Evolutionary conservation across 108 stramenopile genomes (phyloP).

Genomic region (Skeletonema tropicum): DNA sequence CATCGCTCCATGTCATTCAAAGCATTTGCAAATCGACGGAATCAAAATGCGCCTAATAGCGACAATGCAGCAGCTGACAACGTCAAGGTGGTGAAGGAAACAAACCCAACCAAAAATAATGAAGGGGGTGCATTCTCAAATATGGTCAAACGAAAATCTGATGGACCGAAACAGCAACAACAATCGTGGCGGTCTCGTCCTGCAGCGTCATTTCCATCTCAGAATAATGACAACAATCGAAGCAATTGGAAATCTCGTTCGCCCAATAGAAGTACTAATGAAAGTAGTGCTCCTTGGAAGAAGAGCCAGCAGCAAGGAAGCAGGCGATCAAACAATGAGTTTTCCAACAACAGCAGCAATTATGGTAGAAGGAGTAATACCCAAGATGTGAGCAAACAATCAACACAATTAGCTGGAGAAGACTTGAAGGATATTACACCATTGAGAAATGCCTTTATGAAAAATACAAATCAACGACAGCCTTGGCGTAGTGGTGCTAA

Average conservation of each 20-base stretch:
- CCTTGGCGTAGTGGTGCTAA: neutral
- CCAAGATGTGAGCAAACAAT: slow-evolving; percentile 15
- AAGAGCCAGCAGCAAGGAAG: neutral
- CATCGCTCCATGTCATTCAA: slow-evolving; percentile 15
- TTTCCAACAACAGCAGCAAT: slow-evolving; percentile 2
- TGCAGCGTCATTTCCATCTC: neutral
- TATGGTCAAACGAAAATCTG: slow-evolving; percentile 13
- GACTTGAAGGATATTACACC: slow-evolving; percentile 31
- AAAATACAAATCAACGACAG: neutral
- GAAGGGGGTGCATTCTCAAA: slow-evolving; percentile 5
- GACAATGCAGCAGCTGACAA: neutral
- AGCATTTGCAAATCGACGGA: slow-evolving; percentile 19
- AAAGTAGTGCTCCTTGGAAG: neutral
- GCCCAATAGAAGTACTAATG: neutral
- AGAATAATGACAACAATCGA: slow-evolving; percentile 4
- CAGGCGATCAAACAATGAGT: neutral
- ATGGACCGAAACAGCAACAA: slow-evolving; percentile 6
- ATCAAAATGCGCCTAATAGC: neutral
- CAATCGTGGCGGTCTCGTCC: slow-evolving; percentile 11
- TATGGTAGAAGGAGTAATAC: neutral
- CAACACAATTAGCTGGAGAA: neutral
- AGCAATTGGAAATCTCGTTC: neutral
- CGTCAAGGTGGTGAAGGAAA: neutral
- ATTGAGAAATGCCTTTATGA: slow-evolving; percentile 38
- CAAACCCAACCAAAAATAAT: neutral